Conservation (phyloP, 441 rosid genomes). For the Daphne laureola region DNA sequence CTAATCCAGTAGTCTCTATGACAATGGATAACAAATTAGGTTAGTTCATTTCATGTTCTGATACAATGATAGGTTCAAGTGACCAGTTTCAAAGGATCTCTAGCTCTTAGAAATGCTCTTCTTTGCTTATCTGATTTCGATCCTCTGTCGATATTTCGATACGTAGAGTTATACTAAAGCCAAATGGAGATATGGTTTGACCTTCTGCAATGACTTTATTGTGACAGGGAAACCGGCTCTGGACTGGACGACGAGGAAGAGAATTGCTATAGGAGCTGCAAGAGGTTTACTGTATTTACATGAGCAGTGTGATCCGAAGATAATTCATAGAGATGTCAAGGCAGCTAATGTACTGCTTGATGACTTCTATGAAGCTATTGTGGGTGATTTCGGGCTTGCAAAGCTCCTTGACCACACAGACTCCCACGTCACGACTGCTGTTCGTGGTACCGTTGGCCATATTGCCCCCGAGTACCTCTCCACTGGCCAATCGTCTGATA, state of each 20-base stretch:
- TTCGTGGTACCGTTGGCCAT: conserved; percentile 89
- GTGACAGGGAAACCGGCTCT: conserved; percentile 59
- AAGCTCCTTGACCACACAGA: conserved; percentile 84
- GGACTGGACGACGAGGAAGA: conserved; percentile 83
- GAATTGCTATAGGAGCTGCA: conserved; percentile 79
- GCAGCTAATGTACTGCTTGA: conserved; percentile 83
- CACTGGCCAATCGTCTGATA: conserved; percentile 86
- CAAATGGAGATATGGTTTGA: background rate
- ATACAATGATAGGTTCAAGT: too few relatives aligned
- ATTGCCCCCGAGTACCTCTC: conserved; percentile 91
- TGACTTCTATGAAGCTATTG: conserved; percentile 70
- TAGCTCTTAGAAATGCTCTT: too few relatives aligned
- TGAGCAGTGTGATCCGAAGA: conserved; percentile 91
- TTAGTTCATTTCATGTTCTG: too few relatives aligned
- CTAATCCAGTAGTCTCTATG: too few relatives aligned
- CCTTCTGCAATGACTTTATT: conserved; percentile 2
- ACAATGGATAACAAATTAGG: too few relatives aligned
- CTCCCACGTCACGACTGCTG: conserved; percentile 88
- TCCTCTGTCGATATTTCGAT: too few relatives aligned
- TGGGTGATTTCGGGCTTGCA: conserved; percentile 92
- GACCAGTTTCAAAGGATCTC: too few relatives aligned
- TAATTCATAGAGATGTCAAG: conserved; percentile 85
- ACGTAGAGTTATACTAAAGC: too few relatives aligned
- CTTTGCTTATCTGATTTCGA: too few relatives aligned
- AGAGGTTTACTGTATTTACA: conserved; percentile 79